phyloP scores from a whole-genome alignment of 331 rosid genomes.

The Quercus phellos region DNA sequence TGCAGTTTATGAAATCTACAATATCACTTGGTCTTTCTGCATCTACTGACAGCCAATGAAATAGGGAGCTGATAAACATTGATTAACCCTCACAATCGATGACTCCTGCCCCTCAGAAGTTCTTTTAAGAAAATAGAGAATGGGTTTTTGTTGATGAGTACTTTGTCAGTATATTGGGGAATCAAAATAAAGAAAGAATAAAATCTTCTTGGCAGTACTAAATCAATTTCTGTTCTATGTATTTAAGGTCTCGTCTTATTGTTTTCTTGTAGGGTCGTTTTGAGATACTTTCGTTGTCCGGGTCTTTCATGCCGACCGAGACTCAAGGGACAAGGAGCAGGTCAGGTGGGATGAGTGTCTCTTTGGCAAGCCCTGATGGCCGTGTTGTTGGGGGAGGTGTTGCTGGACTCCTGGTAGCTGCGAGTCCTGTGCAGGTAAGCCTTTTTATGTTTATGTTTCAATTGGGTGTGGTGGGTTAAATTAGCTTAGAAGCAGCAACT shows the following conservation, averaged over 20 bases:
- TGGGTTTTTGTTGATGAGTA: neutral
- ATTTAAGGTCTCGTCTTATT: neutral
- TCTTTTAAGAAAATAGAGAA: too few species aligned
- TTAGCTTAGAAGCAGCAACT: neutral
- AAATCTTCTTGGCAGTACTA: neutral
- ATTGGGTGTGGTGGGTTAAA: neutral
- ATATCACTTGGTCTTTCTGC: too few species aligned
- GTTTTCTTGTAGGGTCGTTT: conserved; percentile 64
- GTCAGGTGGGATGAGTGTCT: conserved; percentile 71
- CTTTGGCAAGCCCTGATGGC: conserved; percentile 76
- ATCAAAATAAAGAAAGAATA: neutral
- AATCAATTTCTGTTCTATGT: neutral
- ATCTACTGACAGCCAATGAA: too few species aligned
- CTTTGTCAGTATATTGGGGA: neutral
- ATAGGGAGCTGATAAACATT: too few species aligned
- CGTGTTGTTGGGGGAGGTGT: conserved; percentile 78
- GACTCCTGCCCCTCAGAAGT: too few species aligned
- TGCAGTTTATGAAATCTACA: too few species aligned
- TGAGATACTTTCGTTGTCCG: conserved; percentile 69
- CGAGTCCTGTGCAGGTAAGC: conserved; percentile 74
- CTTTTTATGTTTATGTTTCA: neutral
- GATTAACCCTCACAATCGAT: too few species aligned
- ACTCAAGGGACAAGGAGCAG: conserved; percentile 66
- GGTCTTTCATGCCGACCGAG: conserved; percentile 75
- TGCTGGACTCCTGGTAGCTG: conserved; percentile 73